Base-by-base conservation (phyloP, 805 yeast genomes). In the Saccharomycopsis sp. region DNA sequence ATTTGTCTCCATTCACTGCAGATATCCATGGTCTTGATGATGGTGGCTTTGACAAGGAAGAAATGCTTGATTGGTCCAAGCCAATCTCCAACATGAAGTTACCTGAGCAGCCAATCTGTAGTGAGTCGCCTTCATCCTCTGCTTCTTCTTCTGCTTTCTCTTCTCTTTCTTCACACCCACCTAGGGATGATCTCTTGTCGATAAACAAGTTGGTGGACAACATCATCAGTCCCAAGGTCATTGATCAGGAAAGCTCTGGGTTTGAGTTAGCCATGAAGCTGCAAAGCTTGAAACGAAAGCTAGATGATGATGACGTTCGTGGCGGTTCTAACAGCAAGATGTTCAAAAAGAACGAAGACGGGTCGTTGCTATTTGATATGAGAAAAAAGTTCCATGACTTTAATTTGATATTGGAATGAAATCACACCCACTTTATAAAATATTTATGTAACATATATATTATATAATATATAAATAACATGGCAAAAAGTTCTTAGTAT, bases 281-380 rank as follows among this genome's bases (percentile, higher is more conserved):
- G n/a, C n/a, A n/a, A n/a, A n/a, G n/a, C n/a, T n/a, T n/a, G n/a
- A n/a, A n/a, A n/a, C n/a, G n/a, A n/a, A n/a, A n/a, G n/a, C n/a
- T n/a, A n/a, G n/a, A n/a, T n/a, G n/a, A n/a, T n/a, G n/a, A n/a
- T n/a, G n/a, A n/a, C n/a, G n/a, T n/a, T n/a, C n/a, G n/a, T 25
- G 29, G 12, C 12, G 29, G 29, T 25, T 64, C 62, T 6, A 67
- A 71, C 23, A 62, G 71, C 3, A 67, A 58, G 35, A 58, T 67
- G 33, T 69, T 62, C 55, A 63, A 63, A 44, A 62, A 62, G 45
- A 58, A 63, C 33, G 72, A 30, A 13, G n/a, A 13, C 13, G 25
- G n/a, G 21, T 7, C 10, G n/a, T 18, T 8, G 18, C 17, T 38
- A n/a, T 23, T 21, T 20, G 44, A 41, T 22, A 36, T 41, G n/a